Evolutionary conservation across 2,329 filamentous ascomycete species (phyloP).

Genomic region (Zopfia rhizophila): DNA sequence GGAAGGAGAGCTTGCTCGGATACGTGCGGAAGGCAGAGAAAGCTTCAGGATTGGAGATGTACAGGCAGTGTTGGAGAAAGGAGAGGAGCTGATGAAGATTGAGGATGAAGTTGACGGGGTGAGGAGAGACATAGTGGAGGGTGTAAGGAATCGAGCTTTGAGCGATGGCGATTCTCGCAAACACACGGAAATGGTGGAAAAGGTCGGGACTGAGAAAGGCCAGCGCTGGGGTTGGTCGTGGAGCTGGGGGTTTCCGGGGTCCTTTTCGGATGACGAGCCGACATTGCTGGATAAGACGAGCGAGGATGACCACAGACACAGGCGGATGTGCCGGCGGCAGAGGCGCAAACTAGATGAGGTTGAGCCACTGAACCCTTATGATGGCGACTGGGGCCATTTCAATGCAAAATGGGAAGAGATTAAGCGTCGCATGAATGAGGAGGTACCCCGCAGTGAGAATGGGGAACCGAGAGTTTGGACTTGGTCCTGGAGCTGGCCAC

Average conservation of each 20-base stretch:
- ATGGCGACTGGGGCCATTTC: slow-evolving; percentile 3
- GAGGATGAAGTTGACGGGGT: slow-evolving; percentile 39
- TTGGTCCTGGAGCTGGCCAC: slow-evolving; percentile 34
- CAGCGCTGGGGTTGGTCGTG: slow-evolving; percentile 49
- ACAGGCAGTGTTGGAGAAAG: slow-evolving; percentile 38
- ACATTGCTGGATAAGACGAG: background rate
- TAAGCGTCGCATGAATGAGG: slow-evolving; percentile 15
- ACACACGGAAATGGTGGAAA: slow-evolving; percentile 36
- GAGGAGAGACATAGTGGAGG: slow-evolving; percentile 34
- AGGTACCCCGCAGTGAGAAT: slow-evolving; percentile 7
- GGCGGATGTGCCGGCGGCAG: background rate
- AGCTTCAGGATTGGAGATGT: slow-evolving; percentile 39
- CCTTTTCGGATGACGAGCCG: slow-evolving; percentile 38
- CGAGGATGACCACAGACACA: background rate
- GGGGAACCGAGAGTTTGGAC: slow-evolving; percentile 16
- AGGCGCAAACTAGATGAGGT: slow-evolving; percentile 1
- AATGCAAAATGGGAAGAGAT: slow-evolving; percentile 12
- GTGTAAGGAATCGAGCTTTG: slow-evolving; percentile 5
- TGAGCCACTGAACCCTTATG: no score
- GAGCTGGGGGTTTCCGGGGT: slow-evolving; percentile 45
- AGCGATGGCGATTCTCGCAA: slow-evolving; percentile 5
- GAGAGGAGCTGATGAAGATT: slow-evolving; percentile 44
- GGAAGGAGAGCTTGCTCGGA: slow-evolving; percentile 22
- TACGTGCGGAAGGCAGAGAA: slow-evolving; percentile 38
- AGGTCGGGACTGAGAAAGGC: slow-evolving; percentile 41